Percentiles rank a stretch among this genome's conserved stretches.
These are phyloP conservation scores for Fusarium coicis DNA, from an alignment of 2,329 filamentous ascomycete species.

Conservation along the genomic window DNA sequence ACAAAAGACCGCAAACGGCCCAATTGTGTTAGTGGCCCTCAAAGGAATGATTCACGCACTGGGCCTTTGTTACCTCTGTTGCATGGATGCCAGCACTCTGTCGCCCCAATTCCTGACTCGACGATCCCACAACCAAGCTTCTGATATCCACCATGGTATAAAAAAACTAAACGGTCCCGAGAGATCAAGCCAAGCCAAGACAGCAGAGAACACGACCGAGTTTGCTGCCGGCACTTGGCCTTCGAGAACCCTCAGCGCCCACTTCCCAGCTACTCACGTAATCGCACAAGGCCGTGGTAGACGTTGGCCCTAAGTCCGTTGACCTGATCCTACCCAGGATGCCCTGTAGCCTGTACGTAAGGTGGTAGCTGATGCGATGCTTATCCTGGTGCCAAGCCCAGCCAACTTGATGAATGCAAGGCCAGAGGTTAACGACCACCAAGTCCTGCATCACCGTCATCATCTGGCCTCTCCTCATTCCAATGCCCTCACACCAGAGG, in stretches of 20 bases:
- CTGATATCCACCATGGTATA: conserved; percentile 17
- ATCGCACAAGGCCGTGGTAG: conserved; percentile 13
- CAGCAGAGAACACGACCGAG: conserved; percentile 2
- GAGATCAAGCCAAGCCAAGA: conserved; percentile 31
- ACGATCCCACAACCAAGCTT: conserved; percentile 20
- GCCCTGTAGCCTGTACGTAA: background rate
- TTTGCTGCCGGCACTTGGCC: conserved; percentile 18
- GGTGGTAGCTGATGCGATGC: background rate
- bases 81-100: background rate
- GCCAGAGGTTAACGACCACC: conserved; percentile 7
- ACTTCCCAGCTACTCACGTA: background rate
- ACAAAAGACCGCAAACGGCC: conserved; percentile 22
- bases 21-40: conserved; percentile 9
- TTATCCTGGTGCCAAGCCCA: conserved; percentile 17
- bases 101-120: conserved; percentile 22
- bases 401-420: conserved; percentile 21
- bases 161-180: conserved; percentile 14
- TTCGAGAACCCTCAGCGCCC: conserved; percentile 19
- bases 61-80: background rate
- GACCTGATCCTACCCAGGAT: conserved; percentile 15
- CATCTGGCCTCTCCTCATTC: conserved; percentile 22
- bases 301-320: background rate
- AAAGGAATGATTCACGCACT: conserved; percentile 15
- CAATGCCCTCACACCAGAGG: conserved; percentile 28
- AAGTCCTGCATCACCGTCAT: conserved; percentile 2